These are phyloP conservation scores for Melampsora americana DNA, from an alignment of 1,284 basidiomycete species.

Conservation along the genomic window DNA sequence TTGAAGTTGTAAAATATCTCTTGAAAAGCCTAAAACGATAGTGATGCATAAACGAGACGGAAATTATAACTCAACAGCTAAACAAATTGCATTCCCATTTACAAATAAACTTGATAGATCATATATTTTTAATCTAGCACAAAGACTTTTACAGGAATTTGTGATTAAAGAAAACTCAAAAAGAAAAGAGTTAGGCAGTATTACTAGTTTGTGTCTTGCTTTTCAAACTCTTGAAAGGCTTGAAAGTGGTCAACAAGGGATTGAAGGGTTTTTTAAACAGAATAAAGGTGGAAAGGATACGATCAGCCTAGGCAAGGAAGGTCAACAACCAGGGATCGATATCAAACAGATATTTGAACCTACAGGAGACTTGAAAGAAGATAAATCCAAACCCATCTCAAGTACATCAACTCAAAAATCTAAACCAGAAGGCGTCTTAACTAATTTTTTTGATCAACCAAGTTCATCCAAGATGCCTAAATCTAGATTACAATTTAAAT, in stretches of 20 bases:
- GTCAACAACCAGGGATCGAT: not conserved
- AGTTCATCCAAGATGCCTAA: not conserved
- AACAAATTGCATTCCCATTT: constrained; percentile 53
- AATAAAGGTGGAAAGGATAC: not conserved
- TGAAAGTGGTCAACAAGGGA: constrained; percentile 27
- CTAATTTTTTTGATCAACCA: not conserved
- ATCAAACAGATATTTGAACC: not conserved
- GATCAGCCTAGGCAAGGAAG: too few relatives aligned
- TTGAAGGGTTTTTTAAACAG: constrained; percentile 23
- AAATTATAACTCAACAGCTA: constrained; percentile 44
- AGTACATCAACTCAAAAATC: not conserved
- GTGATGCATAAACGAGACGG: constrained; percentile 38
- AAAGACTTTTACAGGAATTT: constrained; percentile 83
- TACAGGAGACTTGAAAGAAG: not conserved
- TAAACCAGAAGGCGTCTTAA: not conserved
- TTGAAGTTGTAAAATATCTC: not conserved
- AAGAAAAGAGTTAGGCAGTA: not conserved
- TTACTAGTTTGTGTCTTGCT: constrained; percentile 26
- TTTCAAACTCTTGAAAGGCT: constrained; percentile 31
- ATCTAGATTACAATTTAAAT: not conserved
- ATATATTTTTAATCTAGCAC: constrained; percentile 69
- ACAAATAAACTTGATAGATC: constrained; percentile 47
- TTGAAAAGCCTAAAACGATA: constrained; percentile 30
- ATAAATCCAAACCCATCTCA: not conserved
- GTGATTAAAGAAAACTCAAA: not conserved